Percentiles rank a stretch among this genome's conserved stretches.
phyloP scores from a whole-genome alignment of 768 basidiomycete genomes.

The Boletus bicolor region DNA sequence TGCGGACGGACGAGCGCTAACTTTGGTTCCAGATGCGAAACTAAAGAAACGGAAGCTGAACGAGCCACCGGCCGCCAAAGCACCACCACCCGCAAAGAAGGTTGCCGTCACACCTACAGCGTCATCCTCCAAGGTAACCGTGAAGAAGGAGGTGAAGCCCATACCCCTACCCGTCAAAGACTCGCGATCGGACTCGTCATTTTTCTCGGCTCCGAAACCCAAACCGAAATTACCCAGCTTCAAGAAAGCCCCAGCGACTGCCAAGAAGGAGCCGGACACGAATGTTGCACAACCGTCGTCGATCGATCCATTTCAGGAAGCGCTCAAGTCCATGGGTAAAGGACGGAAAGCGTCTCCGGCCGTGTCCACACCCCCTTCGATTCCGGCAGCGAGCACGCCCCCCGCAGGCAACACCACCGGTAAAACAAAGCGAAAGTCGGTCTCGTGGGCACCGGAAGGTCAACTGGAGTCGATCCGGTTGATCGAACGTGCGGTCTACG shows the following conservation, averaged over 20 bases:
- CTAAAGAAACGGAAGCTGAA: slow-evolving; percentile 72
- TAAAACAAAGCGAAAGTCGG: slow-evolving; percentile 69
- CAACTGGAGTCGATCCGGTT: slow-evolving; percentile 70
- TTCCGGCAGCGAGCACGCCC: slow-evolving; percentile 30
- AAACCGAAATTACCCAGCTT: slow-evolving; percentile 83
- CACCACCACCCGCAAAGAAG: slow-evolving; percentile 64
- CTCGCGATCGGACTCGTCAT: slow-evolving; percentile 81
- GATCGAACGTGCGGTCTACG: slow-evolving; percentile 86
- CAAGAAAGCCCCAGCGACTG: slow-evolving; percentile 64
- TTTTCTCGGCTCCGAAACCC: slow-evolving; percentile 84
- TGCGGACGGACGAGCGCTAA: slow-evolving; percentile 25
- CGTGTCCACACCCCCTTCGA: slow-evolving; percentile 55
- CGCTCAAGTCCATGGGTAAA: slow-evolving; percentile 71
- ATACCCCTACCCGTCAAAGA: slow-evolving; percentile 52
- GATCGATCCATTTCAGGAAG: slow-evolving; percentile 80
- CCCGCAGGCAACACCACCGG: slow-evolving; percentile 40
- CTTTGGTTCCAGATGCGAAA: slow-evolving; percentile 44
- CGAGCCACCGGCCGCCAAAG: slow-evolving; percentile 47
- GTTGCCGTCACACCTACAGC: slow-evolving; percentile 39
- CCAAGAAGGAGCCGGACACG: slow-evolving; percentile 49
- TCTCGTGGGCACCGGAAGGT: slow-evolving; percentile 74
- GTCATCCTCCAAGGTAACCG: slow-evolving; percentile 28
- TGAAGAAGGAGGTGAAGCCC: slow-evolving; percentile 58
- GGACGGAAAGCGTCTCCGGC: slow-evolving; percentile 59
- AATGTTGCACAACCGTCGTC: slow-evolving; percentile 76